Evolutionary conservation across 305 asterid species (phyloP).

Genomic region (Fraxinus sp.): DNA sequence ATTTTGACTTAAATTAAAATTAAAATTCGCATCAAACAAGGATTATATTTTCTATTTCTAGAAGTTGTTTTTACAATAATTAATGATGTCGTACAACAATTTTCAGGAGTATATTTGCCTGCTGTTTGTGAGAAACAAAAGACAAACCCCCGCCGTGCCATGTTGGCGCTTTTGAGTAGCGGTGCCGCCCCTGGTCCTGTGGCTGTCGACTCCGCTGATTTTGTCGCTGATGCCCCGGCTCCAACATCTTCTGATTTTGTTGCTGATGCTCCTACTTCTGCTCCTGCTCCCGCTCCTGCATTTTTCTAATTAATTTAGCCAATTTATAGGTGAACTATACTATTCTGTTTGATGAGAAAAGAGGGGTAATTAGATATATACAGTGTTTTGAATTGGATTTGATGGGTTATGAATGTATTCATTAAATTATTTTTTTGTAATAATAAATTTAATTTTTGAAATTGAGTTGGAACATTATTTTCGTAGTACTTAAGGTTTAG

Average conservation of each 20-base stretch:
- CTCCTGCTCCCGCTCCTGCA: conserved; percentile 6
- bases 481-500: not conserved
- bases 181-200: conserved; percentile 22
- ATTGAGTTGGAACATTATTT: conserved; percentile 1
- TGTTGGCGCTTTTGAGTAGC: conserved; percentile 24
- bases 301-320: conserved; percentile 13
- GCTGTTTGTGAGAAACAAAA: conserved; percentile 27
- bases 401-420: not conserved
- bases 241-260: not conserved
- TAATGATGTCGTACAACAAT: not conserved
- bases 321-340: not conserved
- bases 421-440: not conserved
- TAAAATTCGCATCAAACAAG: not conserved
- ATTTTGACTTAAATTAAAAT: no score
- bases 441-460: not conserved
- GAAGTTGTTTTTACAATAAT: not conserved
- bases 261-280: not conserved
- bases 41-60: not conserved
- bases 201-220: not conserved
- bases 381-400: not conserved
- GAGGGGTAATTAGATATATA: not conserved
- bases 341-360: not conserved
- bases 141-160: conserved; percentile 24
- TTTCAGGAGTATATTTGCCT: conserved; percentile 32
- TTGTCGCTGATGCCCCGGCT: conserved; percentile 3